A percentile compares a stretch with the other conserved stretches of the same genome.
Evolutionary conservation across 1,139 yeast species (phyloP).

Genomic region (Entelexis sorbosivorans): DNA sequence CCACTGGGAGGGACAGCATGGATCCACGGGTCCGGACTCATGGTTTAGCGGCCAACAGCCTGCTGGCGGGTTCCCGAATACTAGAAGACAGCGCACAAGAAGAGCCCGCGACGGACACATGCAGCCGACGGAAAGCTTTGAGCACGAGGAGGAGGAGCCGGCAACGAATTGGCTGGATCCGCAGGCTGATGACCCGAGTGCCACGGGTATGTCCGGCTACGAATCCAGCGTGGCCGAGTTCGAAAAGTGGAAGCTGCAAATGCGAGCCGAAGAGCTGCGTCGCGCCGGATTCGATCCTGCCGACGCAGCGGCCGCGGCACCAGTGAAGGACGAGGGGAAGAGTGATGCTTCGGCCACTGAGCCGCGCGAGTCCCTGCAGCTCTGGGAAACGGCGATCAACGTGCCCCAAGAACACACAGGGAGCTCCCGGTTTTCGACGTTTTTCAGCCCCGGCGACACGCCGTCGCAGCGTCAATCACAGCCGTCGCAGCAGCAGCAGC

Average conservation of each 20-base stretch:
- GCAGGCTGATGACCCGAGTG: conserved; percentile 1
- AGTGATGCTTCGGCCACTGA: not conserved
- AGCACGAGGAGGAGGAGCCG: conserved; percentile 5
- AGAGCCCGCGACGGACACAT: not conserved
- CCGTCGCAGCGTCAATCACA: not conserved
- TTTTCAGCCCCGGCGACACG: conserved; percentile 13
- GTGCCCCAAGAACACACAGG: conserved; percentile 4
- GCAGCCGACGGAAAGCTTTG: not conserved
- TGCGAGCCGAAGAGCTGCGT: not conserved
- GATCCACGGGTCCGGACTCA: not conserved
- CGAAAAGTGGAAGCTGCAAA: conserved; percentile 21
- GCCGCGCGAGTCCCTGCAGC: conserved; percentile 4
- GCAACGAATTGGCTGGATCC: conserved; percentile 20
- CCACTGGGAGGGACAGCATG: not conserved
- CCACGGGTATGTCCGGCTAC: conserved; percentile 11
- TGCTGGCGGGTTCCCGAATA: conserved; percentile 3
- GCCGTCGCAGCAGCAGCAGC: not conserved
- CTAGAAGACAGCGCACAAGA: not conserved
- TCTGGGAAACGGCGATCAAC: conserved; percentile 12
- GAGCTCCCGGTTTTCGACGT: conserved; percentile 21
- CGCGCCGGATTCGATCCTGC: conserved; percentile 1
- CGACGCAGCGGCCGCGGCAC: not conserved
- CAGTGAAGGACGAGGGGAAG: not conserved
- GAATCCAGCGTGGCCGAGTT: conserved; percentile 19
- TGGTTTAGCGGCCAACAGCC: not conserved